Percentiles rank a stretch among this genome's conserved stretches.
These are phyloP conservation scores for Xylaria sp. DNA, from an alignment of 2,329 filamentous ascomycete species.

Conservation along the genomic window DNA sequence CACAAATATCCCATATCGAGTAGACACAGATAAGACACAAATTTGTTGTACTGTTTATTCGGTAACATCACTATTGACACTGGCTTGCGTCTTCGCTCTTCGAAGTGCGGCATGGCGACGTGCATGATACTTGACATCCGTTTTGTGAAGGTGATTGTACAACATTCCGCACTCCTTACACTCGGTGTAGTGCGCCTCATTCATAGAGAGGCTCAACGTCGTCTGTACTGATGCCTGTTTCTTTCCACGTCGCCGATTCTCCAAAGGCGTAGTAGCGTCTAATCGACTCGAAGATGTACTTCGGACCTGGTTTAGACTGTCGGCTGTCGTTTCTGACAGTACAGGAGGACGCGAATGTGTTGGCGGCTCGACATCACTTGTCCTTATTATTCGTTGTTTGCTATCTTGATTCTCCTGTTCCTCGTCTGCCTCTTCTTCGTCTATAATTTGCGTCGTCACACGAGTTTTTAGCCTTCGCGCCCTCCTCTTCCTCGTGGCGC, in stretches of 20 bases:
- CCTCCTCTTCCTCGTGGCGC: slow-evolving; percentile 39
- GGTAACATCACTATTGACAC: neutral
- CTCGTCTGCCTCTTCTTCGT: slow-evolving; percentile 28
- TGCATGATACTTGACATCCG: slow-evolving; percentile 55
- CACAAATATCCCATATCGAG: neutral
- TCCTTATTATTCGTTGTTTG: neutral
- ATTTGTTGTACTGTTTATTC: slow-evolving; percentile 5
- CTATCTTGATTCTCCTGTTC: slow-evolving; percentile 13
- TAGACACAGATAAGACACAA: neutral
- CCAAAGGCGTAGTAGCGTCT: slow-evolving; percentile 29
- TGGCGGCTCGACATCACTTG: neutral
- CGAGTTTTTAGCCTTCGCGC: slow-evolving; percentile 50
- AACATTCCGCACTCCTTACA: slow-evolving; percentile 56
- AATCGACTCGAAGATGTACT: slow-evolving; percentile 17
- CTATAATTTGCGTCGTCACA: slow-evolving; percentile 29
- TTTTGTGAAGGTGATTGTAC: slow-evolving; percentile 57
- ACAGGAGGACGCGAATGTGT: too few species aligned
- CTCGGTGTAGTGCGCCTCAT: slow-evolving; percentile 52
- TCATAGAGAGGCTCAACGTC: slow-evolving; percentile 53
- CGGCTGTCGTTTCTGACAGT: slow-evolving; percentile 28
- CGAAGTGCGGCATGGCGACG: slow-evolving; percentile 49
- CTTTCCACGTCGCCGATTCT: slow-evolving; percentile 21
- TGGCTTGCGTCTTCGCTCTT: slow-evolving; percentile 38
- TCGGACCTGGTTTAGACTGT: slow-evolving; percentile 30
- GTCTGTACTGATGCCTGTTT: slow-evolving; percentile 52